A percentile compares a stretch with the other conserved stretches of the same genome.
These are phyloP conservation scores for Aschersonia sp. DNA, from an alignment of 2,329 filamentous ascomycete genomes.

Conservation along the genomic window DNA sequence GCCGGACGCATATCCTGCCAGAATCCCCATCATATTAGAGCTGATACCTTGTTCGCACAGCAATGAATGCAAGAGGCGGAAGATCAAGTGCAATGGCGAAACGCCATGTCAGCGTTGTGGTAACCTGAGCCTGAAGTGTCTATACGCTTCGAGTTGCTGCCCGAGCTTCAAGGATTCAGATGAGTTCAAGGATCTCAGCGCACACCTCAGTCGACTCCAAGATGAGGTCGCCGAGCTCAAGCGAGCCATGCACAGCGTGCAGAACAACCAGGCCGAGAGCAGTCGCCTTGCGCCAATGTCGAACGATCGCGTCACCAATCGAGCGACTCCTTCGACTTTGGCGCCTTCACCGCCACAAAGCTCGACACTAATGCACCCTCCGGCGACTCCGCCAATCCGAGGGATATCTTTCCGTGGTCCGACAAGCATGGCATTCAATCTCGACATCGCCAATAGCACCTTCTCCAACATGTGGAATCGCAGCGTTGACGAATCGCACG, in stretches of 20 bases:
- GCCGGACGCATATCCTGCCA: too few relatives aligned
- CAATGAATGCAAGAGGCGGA: slow-evolving; percentile 62
- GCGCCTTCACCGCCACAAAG: slow-evolving; percentile 30
- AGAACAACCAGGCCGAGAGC: slow-evolving; percentile 23
- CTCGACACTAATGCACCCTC: slow-evolving; percentile 20
- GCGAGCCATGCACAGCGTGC: slow-evolving; percentile 55
- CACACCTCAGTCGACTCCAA: slow-evolving; percentile 61
- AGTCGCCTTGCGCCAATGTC: slow-evolving; percentile 25
- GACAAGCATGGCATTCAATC: slow-evolving; percentile 71
- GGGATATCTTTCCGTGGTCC: slow-evolving; percentile 66
- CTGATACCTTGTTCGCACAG: slow-evolving; percentile 18
- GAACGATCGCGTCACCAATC: slow-evolving; percentile 26
- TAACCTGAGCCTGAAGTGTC: slow-evolving; percentile 50
- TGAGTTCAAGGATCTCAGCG: slow-evolving; percentile 72
- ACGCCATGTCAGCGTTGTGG: slow-evolving; percentile 53
- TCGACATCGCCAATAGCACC: slow-evolving; percentile 77
- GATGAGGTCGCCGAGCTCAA: slow-evolving; percentile 73
- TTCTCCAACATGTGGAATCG: slow-evolving; percentile 82
- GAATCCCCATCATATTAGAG: too few relatives aligned
- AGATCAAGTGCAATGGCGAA: slow-evolving; percentile 63
- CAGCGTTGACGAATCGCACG: slow-evolving; percentile 43
- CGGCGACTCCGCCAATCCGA: slow-evolving; percentile 33
- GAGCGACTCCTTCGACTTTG: slow-evolving; percentile 10
- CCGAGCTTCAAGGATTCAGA: slow-evolving; percentile 81
- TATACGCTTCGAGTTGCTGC: slow-evolving; percentile 54